Evolutionary conservation across 2,329 filamentous ascomycete species (phyloP).

Genomic region (Trichoderma sp.): DNA sequence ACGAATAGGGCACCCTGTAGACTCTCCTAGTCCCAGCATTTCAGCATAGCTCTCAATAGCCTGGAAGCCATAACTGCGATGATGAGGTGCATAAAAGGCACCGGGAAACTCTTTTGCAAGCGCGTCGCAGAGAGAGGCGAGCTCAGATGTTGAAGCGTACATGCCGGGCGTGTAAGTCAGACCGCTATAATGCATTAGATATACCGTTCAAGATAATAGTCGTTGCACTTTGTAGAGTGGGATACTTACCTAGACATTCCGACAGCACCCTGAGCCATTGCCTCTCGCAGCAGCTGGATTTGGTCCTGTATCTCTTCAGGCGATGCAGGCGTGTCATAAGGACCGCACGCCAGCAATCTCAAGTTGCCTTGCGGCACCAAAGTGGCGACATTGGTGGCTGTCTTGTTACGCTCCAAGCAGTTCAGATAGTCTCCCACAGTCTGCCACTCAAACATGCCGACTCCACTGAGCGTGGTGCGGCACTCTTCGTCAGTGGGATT

Average conservation of each 20-base stretch:
- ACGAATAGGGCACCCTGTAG: constrained; percentile 36
- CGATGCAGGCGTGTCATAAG: constrained; percentile 32
- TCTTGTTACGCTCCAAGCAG: constrained; percentile 33
- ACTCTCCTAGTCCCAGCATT: constrained; percentile 34
- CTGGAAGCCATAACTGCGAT: constrained; percentile 35
- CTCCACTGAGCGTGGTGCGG: constrained; percentile 27
- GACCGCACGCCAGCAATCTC: constrained; percentile 34
- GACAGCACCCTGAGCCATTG: constrained; percentile 33
- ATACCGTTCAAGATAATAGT: not conserved
- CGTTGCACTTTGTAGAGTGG: too few species aligned
- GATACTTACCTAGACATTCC: constrained; percentile 35
- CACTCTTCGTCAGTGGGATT: constrained; percentile 35
- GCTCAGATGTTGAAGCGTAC: constrained; percentile 36
- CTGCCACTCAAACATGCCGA: constrained; percentile 34
- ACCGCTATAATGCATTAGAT: constrained; percentile 28
- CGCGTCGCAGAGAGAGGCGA: constrained; percentile 32
- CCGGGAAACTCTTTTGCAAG: constrained; percentile 34
- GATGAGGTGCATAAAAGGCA: constrained; percentile 35
- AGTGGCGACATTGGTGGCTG: constrained; percentile 35
- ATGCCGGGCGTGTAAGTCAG: constrained; percentile 36
- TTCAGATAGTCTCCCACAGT: constrained; percentile 35
- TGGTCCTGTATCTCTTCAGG: constrained; percentile 32
- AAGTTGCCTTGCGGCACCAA: constrained; percentile 36
- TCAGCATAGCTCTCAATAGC: constrained; percentile 36
- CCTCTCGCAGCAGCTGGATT: constrained; percentile 32